These are phyloP conservation scores for Pyricularia pennisetigena DNA, from an alignment of 2,329 filamentous ascomycete species.

Conservation along the genomic window DNA sequence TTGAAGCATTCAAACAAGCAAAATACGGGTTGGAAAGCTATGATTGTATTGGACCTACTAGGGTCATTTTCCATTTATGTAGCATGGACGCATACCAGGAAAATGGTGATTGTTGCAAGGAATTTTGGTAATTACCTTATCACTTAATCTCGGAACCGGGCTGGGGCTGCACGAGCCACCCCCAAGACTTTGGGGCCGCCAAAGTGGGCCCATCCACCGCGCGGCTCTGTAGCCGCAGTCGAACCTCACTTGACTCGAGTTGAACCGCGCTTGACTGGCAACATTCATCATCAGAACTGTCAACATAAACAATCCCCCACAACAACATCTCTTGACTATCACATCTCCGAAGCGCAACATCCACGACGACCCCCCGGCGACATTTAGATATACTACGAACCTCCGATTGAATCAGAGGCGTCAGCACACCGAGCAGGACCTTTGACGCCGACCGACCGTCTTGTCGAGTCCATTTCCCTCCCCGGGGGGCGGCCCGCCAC, in stretches of 20 bases:
- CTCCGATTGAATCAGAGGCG: neutral
- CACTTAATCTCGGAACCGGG: too few relatives aligned
- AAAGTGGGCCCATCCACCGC: neutral
- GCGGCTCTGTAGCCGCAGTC: neutral
- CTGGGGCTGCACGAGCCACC: too few relatives aligned
- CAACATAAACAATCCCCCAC: neutral
- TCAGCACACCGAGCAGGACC: neutral
- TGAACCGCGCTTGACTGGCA: neutral
- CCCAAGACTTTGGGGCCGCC: neutral
- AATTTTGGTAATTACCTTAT: too few relatives aligned
- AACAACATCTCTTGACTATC: neutral
- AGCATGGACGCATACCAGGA: too few relatives aligned
- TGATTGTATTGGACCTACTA: too few relatives aligned
- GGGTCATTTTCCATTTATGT: too few relatives aligned
- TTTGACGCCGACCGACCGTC: neutral
- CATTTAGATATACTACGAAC: neutral
- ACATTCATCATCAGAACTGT: neutral
- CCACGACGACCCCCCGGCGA: neutral
- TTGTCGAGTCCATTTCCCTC: neutral
- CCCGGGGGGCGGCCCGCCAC: neutral
- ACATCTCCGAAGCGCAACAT: neutral
- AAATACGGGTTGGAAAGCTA: too few relatives aligned
- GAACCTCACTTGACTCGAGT: neutral
- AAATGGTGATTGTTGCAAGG: too few relatives aligned
- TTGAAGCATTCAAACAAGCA: too few relatives aligned